phyloP scores from a whole-genome alignment of 108 stramenopile genomes.

The Mediolabrus comicus region DNA sequence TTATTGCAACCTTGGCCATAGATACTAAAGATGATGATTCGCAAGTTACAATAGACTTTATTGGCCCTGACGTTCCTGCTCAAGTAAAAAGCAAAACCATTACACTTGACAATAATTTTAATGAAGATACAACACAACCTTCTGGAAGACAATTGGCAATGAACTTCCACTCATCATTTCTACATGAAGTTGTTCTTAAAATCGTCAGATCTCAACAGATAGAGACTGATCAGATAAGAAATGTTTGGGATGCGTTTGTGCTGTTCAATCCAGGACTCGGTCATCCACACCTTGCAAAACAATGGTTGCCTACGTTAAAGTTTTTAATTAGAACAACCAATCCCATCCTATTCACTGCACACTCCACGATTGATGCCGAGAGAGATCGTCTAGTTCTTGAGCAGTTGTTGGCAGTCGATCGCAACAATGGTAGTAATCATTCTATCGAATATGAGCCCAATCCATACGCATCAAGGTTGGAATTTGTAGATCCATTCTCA shows the following conservation, averaged over 20 bases:
- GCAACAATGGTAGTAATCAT: background rate
- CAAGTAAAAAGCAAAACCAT: constrained; percentile 19
- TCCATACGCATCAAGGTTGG: constrained; percentile 70
- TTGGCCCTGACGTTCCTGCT: constrained; percentile 77
- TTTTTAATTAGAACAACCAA: constrained; percentile 32
- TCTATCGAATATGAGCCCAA: constrained; percentile 48
- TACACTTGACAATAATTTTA: background rate
- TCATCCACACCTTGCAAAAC: constrained; percentile 70
- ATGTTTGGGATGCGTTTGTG: constrained; percentile 58
- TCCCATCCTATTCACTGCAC: constrained; percentile 72
- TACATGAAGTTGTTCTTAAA: constrained; percentile 42
- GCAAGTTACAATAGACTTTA: constrained; percentile 56
- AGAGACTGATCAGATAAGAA: background rate
- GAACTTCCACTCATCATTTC: constrained; percentile 40
- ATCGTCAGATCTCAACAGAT: constrained; percentile 4
- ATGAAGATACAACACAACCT: background rate
- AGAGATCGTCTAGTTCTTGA: constrained; percentile 56
- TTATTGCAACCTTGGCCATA: constrained; percentile 31
- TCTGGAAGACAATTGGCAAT: constrained; percentile 13
- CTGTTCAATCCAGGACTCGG: constrained; percentile 89
- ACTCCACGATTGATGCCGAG: constrained; percentile 62
- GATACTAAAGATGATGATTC: background rate
- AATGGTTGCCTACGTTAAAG: constrained; percentile 70
- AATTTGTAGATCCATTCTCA: constrained; percentile 72
- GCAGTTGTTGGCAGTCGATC: background rate